Evolutionary conservation across 176 grass and related monocot genomes (phyloP).

Genomic region (Microstegium vimineum): DNA sequence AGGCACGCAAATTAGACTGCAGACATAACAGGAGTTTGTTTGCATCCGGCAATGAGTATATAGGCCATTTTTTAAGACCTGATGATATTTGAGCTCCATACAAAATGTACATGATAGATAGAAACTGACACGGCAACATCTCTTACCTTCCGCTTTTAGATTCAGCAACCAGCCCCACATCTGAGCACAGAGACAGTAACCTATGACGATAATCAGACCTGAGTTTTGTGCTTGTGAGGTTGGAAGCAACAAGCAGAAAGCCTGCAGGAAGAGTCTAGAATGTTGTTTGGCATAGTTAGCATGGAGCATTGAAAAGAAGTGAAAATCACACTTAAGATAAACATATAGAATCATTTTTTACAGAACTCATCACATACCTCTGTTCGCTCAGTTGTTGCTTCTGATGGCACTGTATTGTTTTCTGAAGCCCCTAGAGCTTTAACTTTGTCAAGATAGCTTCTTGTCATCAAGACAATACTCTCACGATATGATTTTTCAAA

Average conservation of each 20-base stretch:
- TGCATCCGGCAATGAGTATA: neutral
- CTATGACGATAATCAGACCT: conserved; percentile 94
- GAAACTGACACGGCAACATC: conserved; percentile 21
- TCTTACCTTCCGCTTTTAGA: conserved; percentile 86
- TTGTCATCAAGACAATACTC: conserved; percentile 99
- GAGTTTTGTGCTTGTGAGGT: conserved; percentile 81
- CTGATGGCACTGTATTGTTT: conserved; percentile 62
- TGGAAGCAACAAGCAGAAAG: conserved; percentile 88
- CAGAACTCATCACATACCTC: conserved; percentile 49
- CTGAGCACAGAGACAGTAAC: conserved; percentile 92
- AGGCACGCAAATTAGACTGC: neutral
- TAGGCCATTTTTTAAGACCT: conserved; percentile 2
- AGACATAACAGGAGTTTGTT: neutral
- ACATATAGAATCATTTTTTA: conserved; percentile 23
- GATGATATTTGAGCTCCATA: conserved; percentile 5
- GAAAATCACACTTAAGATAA: conserved; percentile 26
- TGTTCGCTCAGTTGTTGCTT: conserved; percentile 79
- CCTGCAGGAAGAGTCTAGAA: conserved; percentile 98
- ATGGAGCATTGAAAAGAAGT: conserved; percentile 26
- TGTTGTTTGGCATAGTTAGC: conserved; percentile 55
- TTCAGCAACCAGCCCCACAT: conserved; percentile 97
- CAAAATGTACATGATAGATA: conserved; percentile 10
- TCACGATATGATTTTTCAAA: conserved; percentile 99
- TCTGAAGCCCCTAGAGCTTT: conserved; percentile 70
- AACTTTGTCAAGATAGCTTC: conserved; percentile 97